Percentiles rank a stretch among this genome's conserved stretches.
phyloP scores from a whole-genome alignment of 2,329 filamentous ascomycete species.

The Hymenoscyphus infarciens region DNA sequence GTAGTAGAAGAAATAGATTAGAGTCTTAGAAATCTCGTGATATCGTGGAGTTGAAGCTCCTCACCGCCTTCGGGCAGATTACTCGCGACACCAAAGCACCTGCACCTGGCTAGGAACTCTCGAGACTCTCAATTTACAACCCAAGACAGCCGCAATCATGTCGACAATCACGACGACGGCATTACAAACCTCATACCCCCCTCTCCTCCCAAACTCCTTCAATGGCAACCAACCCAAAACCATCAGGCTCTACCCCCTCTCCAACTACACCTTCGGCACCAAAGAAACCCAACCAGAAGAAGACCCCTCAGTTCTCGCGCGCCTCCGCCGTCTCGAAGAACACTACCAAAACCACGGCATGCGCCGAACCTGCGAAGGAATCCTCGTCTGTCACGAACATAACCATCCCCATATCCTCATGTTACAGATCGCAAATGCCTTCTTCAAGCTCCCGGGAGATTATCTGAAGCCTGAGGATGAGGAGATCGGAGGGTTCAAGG shows the following conservation, averaged over 20 bases:
- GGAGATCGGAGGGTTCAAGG: slow-evolving; percentile 93
- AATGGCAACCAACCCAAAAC: slow-evolving; percentile 84
- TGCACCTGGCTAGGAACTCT: background rate
- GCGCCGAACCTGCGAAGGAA: slow-evolving; percentile 94
- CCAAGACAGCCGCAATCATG: slow-evolving; percentile 50
- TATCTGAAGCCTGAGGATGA: slow-evolving; percentile 88
- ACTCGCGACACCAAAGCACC: background rate
- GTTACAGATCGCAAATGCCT: slow-evolving; percentile 98
- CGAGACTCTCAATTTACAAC: background rate
- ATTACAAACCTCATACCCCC: slow-evolving; percentile 74
- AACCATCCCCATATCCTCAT: slow-evolving; percentile 98
- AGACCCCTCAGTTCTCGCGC: slow-evolving; percentile 89
- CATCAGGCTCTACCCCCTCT: slow-evolving; percentile 88
- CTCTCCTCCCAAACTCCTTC: slow-evolving; percentile 77
- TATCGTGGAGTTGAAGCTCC: background rate
- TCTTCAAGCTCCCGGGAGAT: slow-evolving; percentile 98
- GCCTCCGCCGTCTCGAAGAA: slow-evolving; percentile 90
- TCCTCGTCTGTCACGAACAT: slow-evolving; percentile 97
- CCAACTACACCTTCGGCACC: slow-evolving; percentile 98
- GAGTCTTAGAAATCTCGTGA: background rate
- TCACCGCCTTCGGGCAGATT: background rate
- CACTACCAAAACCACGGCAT: slow-evolving; percentile 91
- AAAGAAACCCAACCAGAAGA: slow-evolving; percentile 98
- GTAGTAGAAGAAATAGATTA: background rate
- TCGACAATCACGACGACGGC: slow-evolving; percentile 76